These are phyloP conservation scores for Arthrocladium fulminans DNA, from an alignment of 2,329 filamentous ascomycete species.

Conservation along the genomic window DNA sequence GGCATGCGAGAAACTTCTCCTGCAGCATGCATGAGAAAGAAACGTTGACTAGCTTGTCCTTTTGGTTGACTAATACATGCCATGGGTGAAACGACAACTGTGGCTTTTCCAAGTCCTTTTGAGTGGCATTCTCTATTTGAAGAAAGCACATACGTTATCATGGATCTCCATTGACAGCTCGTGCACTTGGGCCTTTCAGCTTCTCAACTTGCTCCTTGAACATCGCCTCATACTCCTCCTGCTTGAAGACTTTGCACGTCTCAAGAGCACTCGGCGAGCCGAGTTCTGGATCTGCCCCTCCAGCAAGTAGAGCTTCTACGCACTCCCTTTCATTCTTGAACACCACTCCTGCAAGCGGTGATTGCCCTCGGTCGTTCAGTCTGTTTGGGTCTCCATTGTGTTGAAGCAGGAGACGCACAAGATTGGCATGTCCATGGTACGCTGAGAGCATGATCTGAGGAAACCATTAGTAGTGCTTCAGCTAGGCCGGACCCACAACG, in stretches of 20 bases:
- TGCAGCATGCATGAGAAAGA: too few relatives aligned
- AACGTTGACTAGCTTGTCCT: too few relatives aligned
- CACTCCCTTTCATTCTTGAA: slow-evolving; percentile 63
- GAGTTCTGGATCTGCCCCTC: slow-evolving; percentile 21
- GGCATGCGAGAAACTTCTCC: too few relatives aligned
- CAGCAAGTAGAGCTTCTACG: slow-evolving; percentile 44
- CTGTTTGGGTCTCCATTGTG: slow-evolving; percentile 59
- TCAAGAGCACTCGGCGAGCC: slow-evolving; percentile 22
- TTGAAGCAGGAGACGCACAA: slow-evolving; percentile 52
- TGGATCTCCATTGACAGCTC: neutral
- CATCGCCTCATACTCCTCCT: slow-evolving; percentile 19
- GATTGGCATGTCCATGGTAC: slow-evolving; percentile 57
- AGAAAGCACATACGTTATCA: too few relatives aligned
- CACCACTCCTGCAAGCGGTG: slow-evolving; percentile 60
- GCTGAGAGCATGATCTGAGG: slow-evolving; percentile 60
- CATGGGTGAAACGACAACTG: too few relatives aligned
- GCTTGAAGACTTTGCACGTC: slow-evolving; percentile 20
- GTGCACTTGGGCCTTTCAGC: slow-evolving; percentile 8
- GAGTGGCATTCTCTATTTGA: too few relatives aligned
- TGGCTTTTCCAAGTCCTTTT: too few relatives aligned
- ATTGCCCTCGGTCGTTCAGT: slow-evolving; percentile 60
- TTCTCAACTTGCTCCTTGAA: slow-evolving; percentile 20
- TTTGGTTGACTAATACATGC: neutral
- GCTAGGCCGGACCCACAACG: too few relatives aligned
- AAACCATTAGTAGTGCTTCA: slow-evolving; percentile 1